Percentiles rank a stretch among this genome's conserved stretches.
phyloP scores from a whole-genome alignment of 2,329 filamentous ascomycete genomes.

The Ophiocordyceps australis region DNA sequence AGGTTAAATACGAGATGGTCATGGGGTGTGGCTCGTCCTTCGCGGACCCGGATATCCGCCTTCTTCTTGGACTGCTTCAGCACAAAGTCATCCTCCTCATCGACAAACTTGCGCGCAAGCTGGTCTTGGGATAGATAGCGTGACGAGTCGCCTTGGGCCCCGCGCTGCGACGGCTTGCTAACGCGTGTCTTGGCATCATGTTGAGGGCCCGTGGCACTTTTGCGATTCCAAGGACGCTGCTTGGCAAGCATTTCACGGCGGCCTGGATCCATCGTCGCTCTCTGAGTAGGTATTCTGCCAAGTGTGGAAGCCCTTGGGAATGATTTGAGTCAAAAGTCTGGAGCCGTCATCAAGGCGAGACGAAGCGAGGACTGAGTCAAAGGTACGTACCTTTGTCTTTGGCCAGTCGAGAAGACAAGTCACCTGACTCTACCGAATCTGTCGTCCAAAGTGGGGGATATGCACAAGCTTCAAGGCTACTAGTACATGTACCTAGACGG shows the following conservation, averaged over 20 bases:
- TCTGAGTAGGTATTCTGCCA: too few relatives aligned
- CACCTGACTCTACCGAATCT: too few relatives aligned
- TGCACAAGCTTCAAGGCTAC: too few relatives aligned
- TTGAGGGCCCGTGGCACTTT: constrained; percentile 36
- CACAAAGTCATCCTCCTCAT: constrained; percentile 90
- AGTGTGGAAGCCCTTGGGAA: too few relatives aligned
- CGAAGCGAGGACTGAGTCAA: too few relatives aligned
- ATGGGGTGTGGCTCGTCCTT: constrained; percentile 77
- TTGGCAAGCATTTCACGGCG: constrained; percentile 35
- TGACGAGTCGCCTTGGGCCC: constrained; percentile 12
- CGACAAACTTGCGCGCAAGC: constrained; percentile 67
- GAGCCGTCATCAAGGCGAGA: too few relatives aligned
- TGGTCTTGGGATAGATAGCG: constrained; percentile 53
- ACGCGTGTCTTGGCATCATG: constrained; percentile 36
- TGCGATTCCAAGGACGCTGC: constrained; percentile 20
- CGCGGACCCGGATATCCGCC: constrained; percentile 83
- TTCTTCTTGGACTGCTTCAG: constrained; percentile 96
- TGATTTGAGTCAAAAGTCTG: too few relatives aligned
- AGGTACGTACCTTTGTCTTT: too few relatives aligned
- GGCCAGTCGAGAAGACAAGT: too few relatives aligned
- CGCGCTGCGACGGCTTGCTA: constrained; percentile 22
- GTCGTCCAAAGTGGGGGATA: too few relatives aligned
- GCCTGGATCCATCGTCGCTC: constrained; percentile 41
- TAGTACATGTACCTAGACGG: too few relatives aligned
- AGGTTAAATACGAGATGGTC: constrained; percentile 88